These are phyloP conservation scores for Tolypocladium tropicale DNA, from an alignment of 2,329 filamentous ascomycete genomes.

Conservation along the genomic window DNA sequence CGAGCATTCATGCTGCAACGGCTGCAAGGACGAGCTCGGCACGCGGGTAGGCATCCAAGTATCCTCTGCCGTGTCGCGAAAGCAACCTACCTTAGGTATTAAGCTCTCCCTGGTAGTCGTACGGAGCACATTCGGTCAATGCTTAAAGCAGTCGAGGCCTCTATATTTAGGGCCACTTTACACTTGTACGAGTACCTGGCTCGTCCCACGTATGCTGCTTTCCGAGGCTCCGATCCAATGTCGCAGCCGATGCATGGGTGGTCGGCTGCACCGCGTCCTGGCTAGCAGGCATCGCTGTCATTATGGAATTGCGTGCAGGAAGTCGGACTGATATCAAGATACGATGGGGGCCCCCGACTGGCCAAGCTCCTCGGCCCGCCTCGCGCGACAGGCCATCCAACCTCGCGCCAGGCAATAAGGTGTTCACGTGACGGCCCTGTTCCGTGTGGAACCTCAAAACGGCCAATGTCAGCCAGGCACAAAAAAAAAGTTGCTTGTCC, in stretches of 20 bases:
- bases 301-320: not conserved
- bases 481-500: not conserved
- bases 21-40: not conserved
- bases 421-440: not conserved
- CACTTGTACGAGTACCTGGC: too few relatives aligned
- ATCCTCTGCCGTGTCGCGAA: too few relatives aligned
- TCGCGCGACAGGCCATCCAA: not conserved
- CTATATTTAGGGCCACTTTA: not conserved
- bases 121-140: not conserved
- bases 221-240: not conserved
- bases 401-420: not conserved
- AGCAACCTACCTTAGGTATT: too few relatives aligned
- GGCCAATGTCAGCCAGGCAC: not conserved
- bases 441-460: not conserved
- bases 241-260: not conserved
- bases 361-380: not conserved
- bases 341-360: not conserved
- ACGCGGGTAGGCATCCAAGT: too few relatives aligned
- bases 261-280: not conserved
- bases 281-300: not conserved
- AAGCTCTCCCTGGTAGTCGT: not conserved
- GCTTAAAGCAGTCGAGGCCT: not conserved
- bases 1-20: too few relatives aligned
- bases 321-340: not conserved
- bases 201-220: not conserved